Evolutionary conservation across 2,329 filamentous ascomycete species (phyloP).

Genomic region (Chalara sp.): DNA sequence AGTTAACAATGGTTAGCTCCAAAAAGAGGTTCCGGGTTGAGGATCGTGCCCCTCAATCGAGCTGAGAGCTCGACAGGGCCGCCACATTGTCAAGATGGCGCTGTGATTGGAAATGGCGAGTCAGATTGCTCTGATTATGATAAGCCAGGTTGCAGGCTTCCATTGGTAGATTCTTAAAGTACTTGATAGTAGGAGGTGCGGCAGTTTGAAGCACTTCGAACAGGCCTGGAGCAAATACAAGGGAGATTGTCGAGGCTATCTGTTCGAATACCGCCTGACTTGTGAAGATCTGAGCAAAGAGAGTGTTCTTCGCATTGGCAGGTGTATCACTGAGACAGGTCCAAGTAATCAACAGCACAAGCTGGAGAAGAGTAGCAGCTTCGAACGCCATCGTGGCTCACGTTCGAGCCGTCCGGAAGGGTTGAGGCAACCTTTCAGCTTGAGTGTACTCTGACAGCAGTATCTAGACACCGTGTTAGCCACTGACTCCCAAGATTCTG

Average conservation of each 20-base stretch:
- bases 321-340: slow-evolving; percentile 4
- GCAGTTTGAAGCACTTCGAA: neutral
- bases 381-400: neutral
- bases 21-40: no score
- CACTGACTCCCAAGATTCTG: no score
- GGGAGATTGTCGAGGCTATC: neutral
- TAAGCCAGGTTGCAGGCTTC: neutral
- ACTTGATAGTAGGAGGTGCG: neutral
- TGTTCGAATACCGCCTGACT: slow-evolving; percentile 1
- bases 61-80: no score
- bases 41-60: no score
- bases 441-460: no score
- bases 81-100: no score
- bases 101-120: no score
- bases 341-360: slow-evolving; percentile 4
- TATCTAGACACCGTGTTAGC: no score
- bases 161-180: neutral
- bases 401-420: no score
- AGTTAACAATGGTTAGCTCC: no score
- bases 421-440: no score
- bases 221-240: neutral
- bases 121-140: no score
- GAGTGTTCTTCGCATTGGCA: slow-evolving; percentile 3
- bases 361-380: neutral
- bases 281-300: slow-evolving; percentile 4